Base-by-base conservation (phyloP, 129 eudicot species). In the Tanacetum coccineum region DNA sequence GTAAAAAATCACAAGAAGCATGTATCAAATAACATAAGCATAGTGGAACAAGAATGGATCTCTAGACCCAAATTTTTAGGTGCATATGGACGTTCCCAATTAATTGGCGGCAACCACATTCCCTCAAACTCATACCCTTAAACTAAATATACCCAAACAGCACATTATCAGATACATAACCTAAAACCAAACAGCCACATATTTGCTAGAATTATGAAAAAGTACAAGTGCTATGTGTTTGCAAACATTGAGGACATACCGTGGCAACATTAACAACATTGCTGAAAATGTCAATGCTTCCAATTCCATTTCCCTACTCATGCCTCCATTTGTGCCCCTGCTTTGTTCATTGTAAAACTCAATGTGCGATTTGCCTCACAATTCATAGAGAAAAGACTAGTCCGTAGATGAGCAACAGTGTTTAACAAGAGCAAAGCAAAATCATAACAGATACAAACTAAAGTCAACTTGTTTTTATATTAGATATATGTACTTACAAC, bases 241-340 rank as follows among this genome's bases (percentile, higher is more conserved):
- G 39, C 39, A 4, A 4, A 30, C 6, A 30, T 4, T 13, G 45
- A 25, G 30, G 12, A 28, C 67, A 40, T 79, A 91, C 97, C 88
- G 91, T 66, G 22, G 96, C 85, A 60, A 76, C 98, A 64, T 87
- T 85, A 51, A 91, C 98, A 20, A 87, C 67, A 73, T 52, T 75
- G 39, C 83, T 85, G 70, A 87, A 91, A 77, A 78, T 87, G 76
- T 87, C 98, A 54, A 91, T 86, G 79, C 83, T 85, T 51, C 95
- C 95, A 62, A 91, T 80, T 59, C 87, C 96, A 32, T 78, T 68
- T 82, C 84, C 22, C 85, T 88, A 49, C 73, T 71, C 70, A 82
- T 66, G 67, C 80, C 87, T 17, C 75, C 73, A 48, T 85, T 81
- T 6, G 69, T 80, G n/a, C n/a, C 17, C 82, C 86, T 71, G 93